phyloP scores from a whole-genome alignment of 169 alveolate genomes.

The Plasmodium inui region DNA sequence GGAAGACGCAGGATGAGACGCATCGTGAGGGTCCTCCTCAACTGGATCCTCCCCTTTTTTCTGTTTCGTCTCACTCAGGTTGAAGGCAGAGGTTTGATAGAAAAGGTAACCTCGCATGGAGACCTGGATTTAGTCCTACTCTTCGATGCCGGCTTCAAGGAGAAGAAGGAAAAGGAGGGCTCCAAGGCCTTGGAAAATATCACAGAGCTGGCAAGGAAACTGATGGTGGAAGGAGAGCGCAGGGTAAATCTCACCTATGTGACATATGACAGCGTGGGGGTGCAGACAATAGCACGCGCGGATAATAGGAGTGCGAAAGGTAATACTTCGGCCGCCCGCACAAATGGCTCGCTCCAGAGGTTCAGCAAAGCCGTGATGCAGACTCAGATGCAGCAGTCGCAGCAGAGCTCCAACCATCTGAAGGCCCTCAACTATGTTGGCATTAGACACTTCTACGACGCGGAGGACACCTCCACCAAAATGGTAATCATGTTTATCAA shows the following conservation, averaged over 20 bases:
- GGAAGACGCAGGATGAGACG: background rate
- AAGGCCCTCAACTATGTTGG: conserved; percentile 61
- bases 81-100: conserved; percentile 8
- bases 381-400: background rate
- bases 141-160: conserved; percentile 2
- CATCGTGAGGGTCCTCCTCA: background rate
- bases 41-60: background rate
- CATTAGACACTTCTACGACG: conserved; percentile 32
- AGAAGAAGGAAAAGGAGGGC: background rate
- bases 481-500: conserved; percentile 52
- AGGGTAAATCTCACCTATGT: conserved; percentile 12
- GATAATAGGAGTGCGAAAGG: background rate
- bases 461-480: background rate
- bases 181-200: conserved; percentile 9
- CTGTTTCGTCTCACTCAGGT: background rate
- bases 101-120: conserved; percentile 24
- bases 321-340: background rate
- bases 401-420: conserved; percentile 22
- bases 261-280: conserved; percentile 28
- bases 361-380: background rate
- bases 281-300: background rate
- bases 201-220: conserved; percentile 7
- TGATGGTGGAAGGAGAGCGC: background rate
- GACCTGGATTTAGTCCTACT: conserved; percentile 53
- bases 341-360: background rate